phyloP scores from a whole-genome alignment of 2,329 filamentous ascomycete genomes.

The Beauveria rudraprayagi region DNA sequence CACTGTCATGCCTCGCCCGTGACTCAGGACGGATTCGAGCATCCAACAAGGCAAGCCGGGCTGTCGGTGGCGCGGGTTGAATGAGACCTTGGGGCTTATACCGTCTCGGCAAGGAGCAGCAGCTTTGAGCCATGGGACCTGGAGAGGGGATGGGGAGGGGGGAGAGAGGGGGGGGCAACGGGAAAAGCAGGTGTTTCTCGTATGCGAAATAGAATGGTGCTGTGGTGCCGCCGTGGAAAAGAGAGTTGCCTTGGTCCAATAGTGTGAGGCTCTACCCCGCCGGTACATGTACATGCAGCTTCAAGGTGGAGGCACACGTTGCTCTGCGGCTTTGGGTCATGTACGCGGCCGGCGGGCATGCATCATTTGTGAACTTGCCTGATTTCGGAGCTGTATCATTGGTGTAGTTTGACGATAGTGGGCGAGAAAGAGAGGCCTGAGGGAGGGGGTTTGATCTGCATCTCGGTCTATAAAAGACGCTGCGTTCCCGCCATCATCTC shows the following conservation, averaged over 20 bases:
- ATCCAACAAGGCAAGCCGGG: neutral
- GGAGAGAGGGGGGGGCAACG: neutral
- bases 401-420: neutral
- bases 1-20: too few relatives aligned
- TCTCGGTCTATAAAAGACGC: slow-evolving; percentile 5
- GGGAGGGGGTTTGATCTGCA: neutral
- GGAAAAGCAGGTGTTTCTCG: neutral
- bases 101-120: neutral
- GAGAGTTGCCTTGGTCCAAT: neutral
- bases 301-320: slow-evolving; percentile 6
- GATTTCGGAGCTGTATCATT: neutral
- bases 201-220: neutral
- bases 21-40: neutral
- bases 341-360: neutral
- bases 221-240: neutral
- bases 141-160: too few relatives aligned
- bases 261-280: slow-evolving; percentile 6
- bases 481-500: neutral
- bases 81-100: neutral
- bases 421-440: neutral
- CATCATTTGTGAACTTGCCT: slow-evolving; percentile 6
- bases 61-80: neutral
- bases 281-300: slow-evolving; percentile 3
- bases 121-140: neutral
- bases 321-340: neutral